phyloP scores from a whole-genome alignment of 1,284 basidiomycete species.

The Phlebopus sp. region DNA sequence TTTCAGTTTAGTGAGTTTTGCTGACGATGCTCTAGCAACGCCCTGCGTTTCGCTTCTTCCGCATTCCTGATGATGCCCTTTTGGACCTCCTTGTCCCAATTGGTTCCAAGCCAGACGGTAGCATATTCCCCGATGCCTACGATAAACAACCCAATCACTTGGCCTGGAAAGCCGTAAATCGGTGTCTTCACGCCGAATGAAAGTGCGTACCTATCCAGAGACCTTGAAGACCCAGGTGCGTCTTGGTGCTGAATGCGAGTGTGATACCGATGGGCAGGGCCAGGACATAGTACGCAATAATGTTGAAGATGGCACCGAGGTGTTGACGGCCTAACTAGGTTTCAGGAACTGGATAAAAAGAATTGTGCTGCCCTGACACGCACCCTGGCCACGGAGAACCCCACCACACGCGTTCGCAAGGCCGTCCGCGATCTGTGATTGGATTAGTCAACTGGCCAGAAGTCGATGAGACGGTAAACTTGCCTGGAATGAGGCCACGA shows the following conservation, averaged over 20 bases:
- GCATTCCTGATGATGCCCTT: conserved; percentile 50
- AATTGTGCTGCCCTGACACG: background rate
- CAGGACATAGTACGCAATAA: conserved; percentile 74
- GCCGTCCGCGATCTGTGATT: conserved; percentile 59
- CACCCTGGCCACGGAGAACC: conserved; percentile 65
- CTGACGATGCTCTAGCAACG: conserved; percentile 18
- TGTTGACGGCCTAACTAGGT: conserved; percentile 58
- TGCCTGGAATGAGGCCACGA: conserved; percentile 78
- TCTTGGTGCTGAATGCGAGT: conserved; percentile 53
- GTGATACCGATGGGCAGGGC: conserved; percentile 70
- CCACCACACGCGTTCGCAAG: conserved; percentile 73
- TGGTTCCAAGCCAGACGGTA: conserved; percentile 61
- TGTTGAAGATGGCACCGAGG: conserved; percentile 70
- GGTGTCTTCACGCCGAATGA: background rate
- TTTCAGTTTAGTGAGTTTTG: conserved; percentile 10
- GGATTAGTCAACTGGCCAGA: background rate
- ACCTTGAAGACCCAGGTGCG: conserved; percentile 55
- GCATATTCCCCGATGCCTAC: conserved; percentile 69
- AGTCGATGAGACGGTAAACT: conserved; percentile 6
- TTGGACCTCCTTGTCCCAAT: conserved; percentile 62
- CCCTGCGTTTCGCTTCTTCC: conserved; percentile 45
- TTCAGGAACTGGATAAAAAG: conserved; percentile 4
- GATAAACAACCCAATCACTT: conserved; percentile 68
- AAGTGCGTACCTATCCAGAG: conserved; percentile 60
- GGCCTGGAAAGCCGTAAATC: conserved; percentile 41